phyloP scores from a whole-genome alignment of 805 yeast species.

The Sporopachydermia quercuum region DNA sequence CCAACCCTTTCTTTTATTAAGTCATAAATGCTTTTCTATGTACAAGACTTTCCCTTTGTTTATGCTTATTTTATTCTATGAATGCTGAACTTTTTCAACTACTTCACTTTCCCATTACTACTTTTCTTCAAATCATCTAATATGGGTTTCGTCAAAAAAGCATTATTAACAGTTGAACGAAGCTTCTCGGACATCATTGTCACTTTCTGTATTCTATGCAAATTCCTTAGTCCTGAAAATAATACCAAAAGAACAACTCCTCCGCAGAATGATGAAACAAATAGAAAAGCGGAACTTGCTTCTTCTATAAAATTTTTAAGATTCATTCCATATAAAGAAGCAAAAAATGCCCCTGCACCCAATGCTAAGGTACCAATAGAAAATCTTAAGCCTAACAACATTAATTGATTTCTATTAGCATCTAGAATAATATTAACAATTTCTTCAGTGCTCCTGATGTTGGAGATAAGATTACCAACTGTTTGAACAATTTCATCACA shows the following conservation, averaged over 20 bases:
- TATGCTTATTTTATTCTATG: too few species aligned
- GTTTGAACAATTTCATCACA: constrained; percentile 91
- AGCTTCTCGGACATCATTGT: constrained; percentile 41
- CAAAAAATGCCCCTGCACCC: constrained; percentile 67
- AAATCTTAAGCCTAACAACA: constrained; percentile 74
- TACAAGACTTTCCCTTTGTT: too few species aligned
- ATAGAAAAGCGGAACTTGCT: constrained; percentile 47
- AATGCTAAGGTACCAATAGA: constrained; percentile 72
- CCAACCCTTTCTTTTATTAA: too few species aligned
- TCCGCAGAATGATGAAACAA: constrained; percentile 26
- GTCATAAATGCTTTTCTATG: too few species aligned
- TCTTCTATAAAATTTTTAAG: constrained; percentile 86
- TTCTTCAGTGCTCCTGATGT: constrained; percentile 87
- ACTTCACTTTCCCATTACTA: background rate
- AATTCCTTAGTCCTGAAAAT: constrained; percentile 35
- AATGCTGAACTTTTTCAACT: too few species aligned
- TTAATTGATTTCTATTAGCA: constrained; percentile 83
- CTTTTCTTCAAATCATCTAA: background rate
- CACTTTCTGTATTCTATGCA: constrained; percentile 54
- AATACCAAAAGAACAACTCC: constrained; percentile 35
- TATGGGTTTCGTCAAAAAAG: background rate
- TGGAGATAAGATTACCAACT: constrained; percentile 60
- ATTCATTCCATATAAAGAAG: constrained; percentile 93
- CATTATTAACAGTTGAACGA: background rate
- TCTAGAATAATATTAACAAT: constrained; percentile 86